A percentile compares a stretch with the other conserved stretches of the same genome.
phyloP scores from a whole-genome alignment of 2,329 filamentous ascomycete species.

The Trichoderma simmonsii region DNA sequence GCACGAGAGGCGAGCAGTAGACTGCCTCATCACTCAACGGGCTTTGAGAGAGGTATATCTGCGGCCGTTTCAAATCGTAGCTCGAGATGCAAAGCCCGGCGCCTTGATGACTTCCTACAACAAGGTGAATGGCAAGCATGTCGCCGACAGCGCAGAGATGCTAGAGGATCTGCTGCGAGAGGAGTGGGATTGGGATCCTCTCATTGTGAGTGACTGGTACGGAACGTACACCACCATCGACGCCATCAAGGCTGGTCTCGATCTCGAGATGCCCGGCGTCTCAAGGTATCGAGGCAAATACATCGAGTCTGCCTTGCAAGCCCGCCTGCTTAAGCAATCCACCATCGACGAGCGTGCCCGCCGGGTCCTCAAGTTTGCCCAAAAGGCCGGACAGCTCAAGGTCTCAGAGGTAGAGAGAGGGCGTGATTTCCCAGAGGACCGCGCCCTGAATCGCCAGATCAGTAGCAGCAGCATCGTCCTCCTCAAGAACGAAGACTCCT shows the following conservation, averaged over 20 bases:
- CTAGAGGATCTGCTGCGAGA: not conserved
- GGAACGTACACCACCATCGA: not conserved
- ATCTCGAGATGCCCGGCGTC: slow-evolving; percentile 7
- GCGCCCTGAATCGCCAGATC: not conserved
- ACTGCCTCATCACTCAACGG: not conserved
- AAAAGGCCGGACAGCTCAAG: not conserved
- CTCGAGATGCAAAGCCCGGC: not conserved
- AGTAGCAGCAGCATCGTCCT: not conserved
- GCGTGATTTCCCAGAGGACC: not conserved
- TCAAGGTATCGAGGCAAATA: slow-evolving; percentile 4
- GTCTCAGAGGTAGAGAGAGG: not conserved
- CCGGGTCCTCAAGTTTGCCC: not conserved
- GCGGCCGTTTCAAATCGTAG: not conserved
- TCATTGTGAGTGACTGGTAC: slow-evolving; percentile 5
- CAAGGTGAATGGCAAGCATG: not conserved
- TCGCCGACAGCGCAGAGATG: not conserved
- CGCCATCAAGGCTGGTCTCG: not conserved
- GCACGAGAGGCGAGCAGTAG: slow-evolving; percentile 1
- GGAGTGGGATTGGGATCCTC: slow-evolving; percentile 4
- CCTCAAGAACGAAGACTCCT: not conserved
- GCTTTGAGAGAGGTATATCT: not conserved
- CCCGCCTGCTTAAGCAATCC: not conserved
- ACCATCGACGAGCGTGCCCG: slow-evolving; percentile 4
- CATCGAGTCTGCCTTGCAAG: not conserved
- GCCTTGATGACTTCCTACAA: slow-evolving; percentile 9